Percentiles rank a stretch among this genome's conserved stretches.
phyloP scores from a whole-genome alignment of 306 rosid species.

The Hippophae tibetana region DNA sequence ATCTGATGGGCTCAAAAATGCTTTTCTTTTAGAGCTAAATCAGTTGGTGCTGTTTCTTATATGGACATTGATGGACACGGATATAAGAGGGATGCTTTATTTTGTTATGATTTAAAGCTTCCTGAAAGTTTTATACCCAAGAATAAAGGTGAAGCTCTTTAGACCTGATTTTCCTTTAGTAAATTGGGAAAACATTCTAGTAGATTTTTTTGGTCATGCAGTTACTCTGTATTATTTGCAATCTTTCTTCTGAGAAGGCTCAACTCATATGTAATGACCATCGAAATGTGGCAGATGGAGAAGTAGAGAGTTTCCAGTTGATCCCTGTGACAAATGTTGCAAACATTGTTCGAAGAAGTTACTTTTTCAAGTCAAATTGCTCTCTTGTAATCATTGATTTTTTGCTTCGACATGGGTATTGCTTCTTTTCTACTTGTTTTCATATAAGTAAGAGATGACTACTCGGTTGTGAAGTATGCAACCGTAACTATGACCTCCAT shows the following conservation, averaged over 20 bases:
- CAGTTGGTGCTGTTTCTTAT: constrained; percentile 77
- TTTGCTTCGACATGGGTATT: constrained; percentile 73
- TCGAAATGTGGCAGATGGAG: constrained; percentile 54
- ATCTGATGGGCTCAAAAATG: constrained; percentile 14
- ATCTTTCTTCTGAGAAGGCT: not conserved
- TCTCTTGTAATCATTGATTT: constrained; percentile 63
- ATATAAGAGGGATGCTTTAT: constrained; percentile 66
- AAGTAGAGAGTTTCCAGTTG: constrained; percentile 82
- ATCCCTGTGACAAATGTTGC: constrained; percentile 56
- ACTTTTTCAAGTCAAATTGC: constrained; percentile 67
- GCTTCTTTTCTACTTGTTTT: constrained; percentile 1
- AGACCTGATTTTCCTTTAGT: constrained; percentile 1
- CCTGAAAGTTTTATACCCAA: constrained; percentile 60
- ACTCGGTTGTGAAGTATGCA: no score
- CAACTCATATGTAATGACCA: constrained; percentile 12
- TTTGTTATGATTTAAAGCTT: constrained; percentile 85
- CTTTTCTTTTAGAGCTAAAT: constrained; percentile 46
- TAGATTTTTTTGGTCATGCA: not conserved
- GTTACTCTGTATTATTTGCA: not conserved
- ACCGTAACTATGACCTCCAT: not conserved
- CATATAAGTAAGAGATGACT: no score
- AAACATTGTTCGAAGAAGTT: constrained; percentile 48
- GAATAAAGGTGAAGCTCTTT: constrained; percentile 53
- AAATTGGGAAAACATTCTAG: no score
- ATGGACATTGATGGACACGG: constrained; percentile 67